Evolutionary conservation across 345 rosid genomes (phyloP).

Genomic region (Hypericum perforatum): DNA sequence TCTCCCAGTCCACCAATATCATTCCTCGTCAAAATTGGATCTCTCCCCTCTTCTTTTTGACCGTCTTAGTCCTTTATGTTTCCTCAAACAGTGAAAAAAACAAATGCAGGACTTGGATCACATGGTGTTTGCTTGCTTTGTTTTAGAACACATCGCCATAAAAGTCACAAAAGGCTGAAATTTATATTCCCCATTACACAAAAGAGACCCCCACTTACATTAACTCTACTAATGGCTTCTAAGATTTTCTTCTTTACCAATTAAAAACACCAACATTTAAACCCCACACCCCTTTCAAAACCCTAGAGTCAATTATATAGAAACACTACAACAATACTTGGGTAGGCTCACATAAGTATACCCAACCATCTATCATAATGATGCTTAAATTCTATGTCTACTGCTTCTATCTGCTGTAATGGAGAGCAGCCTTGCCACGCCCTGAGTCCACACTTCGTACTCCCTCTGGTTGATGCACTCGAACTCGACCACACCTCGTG

Average conservation of each 20-base stretch:
- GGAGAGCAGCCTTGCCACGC: slow-evolving; percentile 72
- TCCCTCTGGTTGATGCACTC: slow-evolving; percentile 76
- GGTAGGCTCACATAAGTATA: too few species aligned
- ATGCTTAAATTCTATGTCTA: slow-evolving; percentile 48
- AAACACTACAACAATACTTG: too few species aligned
- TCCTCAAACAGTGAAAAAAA: background rate
- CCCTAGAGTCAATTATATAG: background rate
- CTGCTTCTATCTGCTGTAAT: slow-evolving; percentile 47
- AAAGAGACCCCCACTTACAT: too few species aligned
- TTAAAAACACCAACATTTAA: slow-evolving; percentile 1
- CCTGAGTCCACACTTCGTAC: slow-evolving; percentile 84
- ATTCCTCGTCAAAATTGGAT: background rate
- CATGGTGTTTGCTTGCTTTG: too few species aligned
- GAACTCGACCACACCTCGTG: slow-evolving; percentile 59
- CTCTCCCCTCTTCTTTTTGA: background rate
- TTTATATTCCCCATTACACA: too few species aligned
- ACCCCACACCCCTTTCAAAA: slow-evolving; percentile 1
- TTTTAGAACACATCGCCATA: too few species aligned
- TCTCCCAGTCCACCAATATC: too few species aligned
- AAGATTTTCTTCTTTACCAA: slow-evolving; percentile 2
- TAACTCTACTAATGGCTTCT: background rate
- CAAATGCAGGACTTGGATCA: background rate
- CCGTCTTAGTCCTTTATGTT: background rate
- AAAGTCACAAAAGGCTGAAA: too few species aligned
- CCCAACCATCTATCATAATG: background rate